A percentile compares a stretch with the other conserved stretches of the same genome.
Conservation (phyloP, 2,329 filamentous ascomycete genomes). For the Aspergillus cejpii region DNA sequence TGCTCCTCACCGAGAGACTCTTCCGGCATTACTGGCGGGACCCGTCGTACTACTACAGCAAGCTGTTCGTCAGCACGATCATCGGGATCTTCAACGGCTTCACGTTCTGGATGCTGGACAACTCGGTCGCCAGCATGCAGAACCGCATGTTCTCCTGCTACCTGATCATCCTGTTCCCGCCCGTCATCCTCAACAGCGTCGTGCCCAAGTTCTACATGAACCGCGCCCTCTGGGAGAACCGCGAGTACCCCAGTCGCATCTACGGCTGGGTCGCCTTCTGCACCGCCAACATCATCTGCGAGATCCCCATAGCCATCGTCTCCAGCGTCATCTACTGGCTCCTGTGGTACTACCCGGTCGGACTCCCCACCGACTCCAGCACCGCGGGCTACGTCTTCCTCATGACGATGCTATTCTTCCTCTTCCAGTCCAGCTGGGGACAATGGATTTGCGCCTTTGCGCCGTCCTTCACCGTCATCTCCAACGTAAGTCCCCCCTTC, state of each 20-base stretch:
- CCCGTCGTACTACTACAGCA: conserved; percentile 68
- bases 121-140: conserved; percentile 62
- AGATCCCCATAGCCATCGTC: conserved; percentile 64
- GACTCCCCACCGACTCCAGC: conserved; percentile 58
- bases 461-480: conserved; percentile 70
- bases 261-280: conserved; percentile 73
- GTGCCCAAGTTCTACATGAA: conserved; percentile 73
- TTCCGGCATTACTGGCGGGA: conserved; percentile 71
- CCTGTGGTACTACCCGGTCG: conserved; percentile 70
- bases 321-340: conserved; percentile 62
- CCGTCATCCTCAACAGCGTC: conserved; percentile 65
- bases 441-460: conserved; percentile 82
- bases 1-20: conserved; percentile 60
- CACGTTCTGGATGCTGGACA: conserved; percentile 65
- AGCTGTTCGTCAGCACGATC: conserved; percentile 64
- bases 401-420: conserved; percentile 70
- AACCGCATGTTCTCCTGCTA: conserved; percentile 70
- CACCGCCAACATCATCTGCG: conserved; percentile 64
- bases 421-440: conserved; percentile 69
- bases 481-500: conserved; percentile 44
- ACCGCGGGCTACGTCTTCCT: conserved; percentile 69
- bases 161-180: conserved; percentile 59
- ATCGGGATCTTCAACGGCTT: conserved; percentile 73
- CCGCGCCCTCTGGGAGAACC: conserved; percentile 63
- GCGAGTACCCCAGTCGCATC: conserved; percentile 66